Base-by-base conservation (phyloP, 140 eudicot species). In the Ambrosia hybrid region DNA sequence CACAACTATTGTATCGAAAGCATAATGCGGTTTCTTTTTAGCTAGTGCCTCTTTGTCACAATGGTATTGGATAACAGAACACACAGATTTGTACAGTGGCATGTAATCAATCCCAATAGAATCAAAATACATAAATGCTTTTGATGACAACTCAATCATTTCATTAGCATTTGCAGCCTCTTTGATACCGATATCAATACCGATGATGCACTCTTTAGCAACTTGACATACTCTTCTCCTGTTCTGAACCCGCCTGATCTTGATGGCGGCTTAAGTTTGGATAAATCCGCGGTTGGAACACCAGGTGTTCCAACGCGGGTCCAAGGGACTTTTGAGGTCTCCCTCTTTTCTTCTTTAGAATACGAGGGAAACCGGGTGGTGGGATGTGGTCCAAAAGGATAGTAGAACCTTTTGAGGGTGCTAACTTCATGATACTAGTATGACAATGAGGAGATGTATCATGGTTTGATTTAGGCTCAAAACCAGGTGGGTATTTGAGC, bases 131-230 rank as follows among this genome's bases (percentile, higher is more conserved):
- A 6, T 1, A 17, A 41, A 71, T 17, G 67, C 49, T 4, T 12
- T 6, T 2, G 45, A 41, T 8, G 45, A 6, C 17, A 57, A 14
- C 13, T 39, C 57, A 16, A 26, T 26, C 67, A 57, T 71, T 26
- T 38, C 55, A 16, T 21, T 56, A 56, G 75, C 52, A 17, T 55
- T 65, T 10, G 26, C 26, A 38, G 67, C 13, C 17, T 56, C 34
- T 12, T 71, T 62, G 67, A 62, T 62, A 13, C 34, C 13, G 4
- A 62, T 10, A 62, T 36, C 67, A 62, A 62, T 2, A 34, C 21
- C 5, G 21, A 34, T 36, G 67, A 62, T 34, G 11, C 17, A 14
- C 6, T 9, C 7, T 59, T 30, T 11, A 59, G 65, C 14, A 30
- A 6, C 3, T 30, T 6, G 8, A 33, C 6, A 30, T 3, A 10